Base-by-base conservation (phyloP, 495 filamentous ascomycete species). In the Annulohypoxylon stygium region DNA sequence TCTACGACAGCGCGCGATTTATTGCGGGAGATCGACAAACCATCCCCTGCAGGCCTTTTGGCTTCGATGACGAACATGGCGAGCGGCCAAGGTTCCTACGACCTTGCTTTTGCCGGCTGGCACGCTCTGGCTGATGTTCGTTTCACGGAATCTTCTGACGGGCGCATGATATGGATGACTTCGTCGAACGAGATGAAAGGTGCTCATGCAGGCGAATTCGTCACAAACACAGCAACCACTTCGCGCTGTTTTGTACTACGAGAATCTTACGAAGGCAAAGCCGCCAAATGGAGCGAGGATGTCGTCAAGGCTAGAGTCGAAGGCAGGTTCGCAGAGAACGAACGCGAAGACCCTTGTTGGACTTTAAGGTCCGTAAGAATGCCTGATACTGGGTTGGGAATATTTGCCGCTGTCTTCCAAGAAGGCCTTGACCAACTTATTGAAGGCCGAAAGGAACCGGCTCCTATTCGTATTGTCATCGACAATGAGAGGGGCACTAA, bases 271-370 rank as follows among this genome's bases (percentile, higher is more conserved):
- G 93, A 97, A 77, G 92, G 91, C 10, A 95, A 88, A 70, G 92
- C 92, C 5, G 81, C 83, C 51, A 91, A 92, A 47, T 89, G 93
- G 75, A 89, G 89, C 7, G 96, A 99, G 82, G 96, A 99, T 69
- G 85, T 97, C 25, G 87, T 88, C 23, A 95, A 93, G 79, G 95
- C 95, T 9, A 89, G 90, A 66, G 90, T 97, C 59, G 95, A 97
- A 79, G 92, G 90, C 7, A 87, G 96, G 41, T 95, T 93, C 74
- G 80, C 92, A 2, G 93, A 97, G 73, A 79, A 82, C 25, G 91
- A 96, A 83, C 87, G 94, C 62, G 92, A 97, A 80, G 88, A 89
- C 53, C 85, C 89, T 26, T 90, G 90, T 72, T 97, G 94, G 93
- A 89, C 91, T 25, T 83, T 97, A 10, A 88, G 93, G 23, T 90